A percentile compares a stretch with the other conserved stretches of the same genome.
phyloP scores from a whole-genome alignment of 371 early-diverging fungal species.

The Catenaria anguillulae region DNA sequence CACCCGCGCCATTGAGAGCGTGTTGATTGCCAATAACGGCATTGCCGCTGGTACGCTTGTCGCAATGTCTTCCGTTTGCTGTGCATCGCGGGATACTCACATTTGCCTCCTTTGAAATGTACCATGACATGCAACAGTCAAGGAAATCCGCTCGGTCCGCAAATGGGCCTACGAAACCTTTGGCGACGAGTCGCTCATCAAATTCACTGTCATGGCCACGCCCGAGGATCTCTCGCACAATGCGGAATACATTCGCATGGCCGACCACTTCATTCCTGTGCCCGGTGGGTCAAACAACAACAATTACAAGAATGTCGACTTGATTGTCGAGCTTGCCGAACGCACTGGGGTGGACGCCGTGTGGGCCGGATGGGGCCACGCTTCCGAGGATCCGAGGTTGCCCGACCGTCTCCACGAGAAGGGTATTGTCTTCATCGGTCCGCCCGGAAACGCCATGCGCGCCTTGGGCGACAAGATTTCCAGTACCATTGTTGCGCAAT shows the following conservation, averaged over 20 bases:
- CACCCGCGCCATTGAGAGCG: slow-evolving; percentile 40
- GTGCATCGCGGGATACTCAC: too few relatives aligned
- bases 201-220: slow-evolving; percentile 96
- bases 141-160: slow-evolving; percentile 94
- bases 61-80: too few relatives aligned
- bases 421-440: slow-evolving; percentile 91
- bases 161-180: slow-evolving; percentile 97
- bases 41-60: slow-evolving; percentile 81
- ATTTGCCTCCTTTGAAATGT: not conserved
- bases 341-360: slow-evolving; percentile 78
- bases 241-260: slow-evolving; percentile 97
- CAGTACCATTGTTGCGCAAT: slow-evolving; percentile 94
- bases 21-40: slow-evolving; percentile 98
- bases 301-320: slow-evolving; percentile 95
- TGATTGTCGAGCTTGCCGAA: slow-evolving; percentile 95
- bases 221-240: slow-evolving; percentile 93
- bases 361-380: slow-evolving; percentile 92
- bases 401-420: slow-evolving; percentile 73
- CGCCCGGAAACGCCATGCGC: slow-evolving; percentile 96
- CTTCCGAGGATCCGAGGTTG: slow-evolving; percentile 93
- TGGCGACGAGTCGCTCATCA: slow-evolving; percentile 86
- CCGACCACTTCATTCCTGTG: slow-evolving; percentile 93
- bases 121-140: slow-evolving; percentile 56
- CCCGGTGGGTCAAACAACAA: slow-evolving; percentile 92
- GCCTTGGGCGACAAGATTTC: slow-evolving; percentile 97